Conservation (phyloP, 202 grass and related monocot species). For the Schoenoplectus tabernaemontani region DNA sequence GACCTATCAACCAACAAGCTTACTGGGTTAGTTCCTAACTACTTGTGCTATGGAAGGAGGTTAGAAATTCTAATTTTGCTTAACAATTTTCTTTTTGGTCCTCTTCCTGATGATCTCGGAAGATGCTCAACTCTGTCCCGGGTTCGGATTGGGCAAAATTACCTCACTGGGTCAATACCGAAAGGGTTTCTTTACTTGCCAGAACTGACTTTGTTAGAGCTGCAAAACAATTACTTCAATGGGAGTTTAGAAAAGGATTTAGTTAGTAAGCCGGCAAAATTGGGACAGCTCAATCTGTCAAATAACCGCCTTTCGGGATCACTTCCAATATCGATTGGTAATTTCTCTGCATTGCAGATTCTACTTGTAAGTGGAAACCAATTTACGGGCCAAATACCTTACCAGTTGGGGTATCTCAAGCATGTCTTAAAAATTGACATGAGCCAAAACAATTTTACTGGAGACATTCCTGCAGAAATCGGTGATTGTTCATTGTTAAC, state of each 20-base stretch:
- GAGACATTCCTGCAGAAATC: constrained; percentile 45
- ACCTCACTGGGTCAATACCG: constrained; percentile 57
- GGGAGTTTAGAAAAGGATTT: constrained; percentile 33
- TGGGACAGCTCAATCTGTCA: constrained; percentile 68
- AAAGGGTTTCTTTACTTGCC: constrained; percentile 73
- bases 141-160: constrained; percentile 71
- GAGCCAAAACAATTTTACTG: constrained; percentile 63
- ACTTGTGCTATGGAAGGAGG: constrained; percentile 42
- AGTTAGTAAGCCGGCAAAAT: neutral
- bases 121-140: constrained; percentile 47
- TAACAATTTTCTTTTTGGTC: constrained; percentile 72
- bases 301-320: constrained; percentile 58
- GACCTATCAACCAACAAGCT: constrained; percentile 80
- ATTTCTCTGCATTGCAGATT: constrained; percentile 57
- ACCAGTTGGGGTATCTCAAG: constrained; percentile 37
- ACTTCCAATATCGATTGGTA: constrained; percentile 52
- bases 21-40: constrained; percentile 47
- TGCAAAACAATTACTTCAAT: constrained; percentile 83
- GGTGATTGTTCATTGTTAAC: constrained; percentile 59
- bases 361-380: constrained; percentile 60
- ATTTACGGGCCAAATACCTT: constrained; percentile 38
- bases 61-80: constrained; percentile 85
- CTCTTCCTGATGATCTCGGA: constrained; percentile 60
- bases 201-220: constrained; percentile 46
- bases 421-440: constrained; percentile 72